These are phyloP conservation scores for Cutaneotrichosporon mucoides DNA, from an alignment of 1,284 basidiomycete genomes.

Conservation along the genomic window DNA sequence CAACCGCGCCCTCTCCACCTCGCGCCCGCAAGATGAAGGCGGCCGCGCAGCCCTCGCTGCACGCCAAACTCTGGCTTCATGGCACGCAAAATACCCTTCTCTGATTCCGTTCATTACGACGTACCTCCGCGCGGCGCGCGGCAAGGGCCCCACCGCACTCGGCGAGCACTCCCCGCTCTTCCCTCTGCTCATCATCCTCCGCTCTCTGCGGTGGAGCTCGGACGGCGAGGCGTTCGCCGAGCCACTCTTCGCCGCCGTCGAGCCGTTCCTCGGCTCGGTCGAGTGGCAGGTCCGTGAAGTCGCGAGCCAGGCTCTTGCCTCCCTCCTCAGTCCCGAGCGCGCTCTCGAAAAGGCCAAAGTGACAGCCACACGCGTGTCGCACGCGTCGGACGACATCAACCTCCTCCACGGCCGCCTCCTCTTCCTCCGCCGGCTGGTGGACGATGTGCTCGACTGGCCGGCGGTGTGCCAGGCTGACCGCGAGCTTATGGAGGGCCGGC, in stretches of 20 bases:
- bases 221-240: slow-evolving; percentile 25
- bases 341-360: slow-evolving; percentile 22
- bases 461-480: slow-evolving; percentile 5
- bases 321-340: slow-evolving; percentile 27
- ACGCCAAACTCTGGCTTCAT: slow-evolving; percentile 34
- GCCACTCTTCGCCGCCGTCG: slow-evolving; percentile 20
- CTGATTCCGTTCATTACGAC: slow-evolving; percentile 34
- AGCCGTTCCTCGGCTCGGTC: slow-evolving; percentile 25
- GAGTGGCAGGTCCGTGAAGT: slow-evolving; percentile 45
- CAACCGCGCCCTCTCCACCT: slow-evolving; percentile 34
- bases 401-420: slow-evolving; percentile 34
- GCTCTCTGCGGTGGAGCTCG: slow-evolving; percentile 36
- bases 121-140: slow-evolving; percentile 14
- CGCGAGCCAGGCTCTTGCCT: slow-evolving; percentile 42
- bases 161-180: slow-evolving; percentile 40
- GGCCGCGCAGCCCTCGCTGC: slow-evolving; percentile 27
- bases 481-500: slow-evolving; percentile 13
- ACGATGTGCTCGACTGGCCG: slow-evolving; percentile 29
- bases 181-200: slow-evolving; percentile 43
- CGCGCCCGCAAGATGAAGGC: slow-evolving; percentile 30
- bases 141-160: slow-evolving; percentile 1
- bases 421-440: slow-evolving; percentile 29
- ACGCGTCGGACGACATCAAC: slow-evolving; percentile 23
- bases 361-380: slow-evolving; percentile 7
- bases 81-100: slow-evolving; percentile 37